A percentile compares a stretch with the other conserved stretches of the same genome.
phyloP scores from a whole-genome alignment of 2,329 filamentous ascomycete genomes.

The Alternaria brassicicola region DNA sequence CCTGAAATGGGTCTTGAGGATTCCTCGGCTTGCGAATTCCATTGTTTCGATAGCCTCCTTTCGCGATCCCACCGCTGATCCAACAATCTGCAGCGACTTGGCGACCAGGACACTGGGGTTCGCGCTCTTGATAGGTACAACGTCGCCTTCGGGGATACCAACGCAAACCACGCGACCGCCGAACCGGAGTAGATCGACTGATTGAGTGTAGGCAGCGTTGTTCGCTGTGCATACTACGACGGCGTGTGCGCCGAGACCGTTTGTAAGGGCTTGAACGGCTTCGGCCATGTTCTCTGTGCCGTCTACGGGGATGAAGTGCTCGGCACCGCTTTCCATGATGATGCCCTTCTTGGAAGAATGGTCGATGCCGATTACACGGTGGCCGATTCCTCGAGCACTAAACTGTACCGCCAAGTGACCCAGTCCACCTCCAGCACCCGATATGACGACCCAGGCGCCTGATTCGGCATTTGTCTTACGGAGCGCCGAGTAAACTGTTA shows the following conservation, averaged over 20 bases:
- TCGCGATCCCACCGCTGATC: constrained; percentile 54
- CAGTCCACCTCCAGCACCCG: constrained; percentile 65
- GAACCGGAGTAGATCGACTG: constrained; percentile 52
- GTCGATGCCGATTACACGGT: constrained; percentile 70
- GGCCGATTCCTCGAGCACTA: constrained; percentile 64
- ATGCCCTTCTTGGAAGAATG: constrained; percentile 68
- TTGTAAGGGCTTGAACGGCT: constrained; percentile 63
- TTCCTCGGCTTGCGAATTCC: constrained; percentile 50
- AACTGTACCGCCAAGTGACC: constrained; percentile 69
- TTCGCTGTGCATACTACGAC: constrained; percentile 62
- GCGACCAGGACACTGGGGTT: constrained; percentile 50
- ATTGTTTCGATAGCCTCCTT: constrained; percentile 58
- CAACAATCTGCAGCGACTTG: constrained; percentile 53
- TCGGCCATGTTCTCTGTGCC: constrained; percentile 57
- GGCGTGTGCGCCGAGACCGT: constrained; percentile 65
- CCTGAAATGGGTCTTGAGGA: constrained; percentile 57
- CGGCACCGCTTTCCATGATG: constrained; percentile 65
- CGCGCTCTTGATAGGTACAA: constrained; percentile 53
- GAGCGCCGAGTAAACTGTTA: constrained; percentile 71
- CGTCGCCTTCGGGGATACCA: constrained; percentile 56
- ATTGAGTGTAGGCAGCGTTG: constrained; percentile 54
- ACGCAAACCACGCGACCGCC: constrained; percentile 55
- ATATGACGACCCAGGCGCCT: constrained; percentile 66
- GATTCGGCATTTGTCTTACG: constrained; percentile 64
- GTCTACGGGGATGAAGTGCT: constrained; percentile 69